Evolutionary conservation across 2,329 filamentous ascomycete genomes (phyloP).

Genomic region (Penicillium sp.): DNA sequence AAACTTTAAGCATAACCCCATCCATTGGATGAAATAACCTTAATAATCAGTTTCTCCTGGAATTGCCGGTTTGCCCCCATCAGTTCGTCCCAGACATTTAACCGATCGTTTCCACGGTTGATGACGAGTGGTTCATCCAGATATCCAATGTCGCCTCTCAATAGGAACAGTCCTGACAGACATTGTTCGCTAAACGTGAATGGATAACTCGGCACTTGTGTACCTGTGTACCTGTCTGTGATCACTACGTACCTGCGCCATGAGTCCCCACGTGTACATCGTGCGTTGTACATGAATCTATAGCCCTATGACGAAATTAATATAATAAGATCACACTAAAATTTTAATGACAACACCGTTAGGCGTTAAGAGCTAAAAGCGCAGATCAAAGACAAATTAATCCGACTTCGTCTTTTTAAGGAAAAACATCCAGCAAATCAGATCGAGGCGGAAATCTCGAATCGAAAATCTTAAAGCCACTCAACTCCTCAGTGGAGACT

Average conservation of each 20-base stretch:
- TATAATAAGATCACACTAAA: background rate
- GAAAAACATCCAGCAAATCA: background rate
- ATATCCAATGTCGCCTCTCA: background rate
- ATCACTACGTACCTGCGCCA: background rate
- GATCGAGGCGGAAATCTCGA: background rate
- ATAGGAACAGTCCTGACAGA: slow-evolving; percentile 3
- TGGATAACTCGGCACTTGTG: slow-evolving; percentile 3
- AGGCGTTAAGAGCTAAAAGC: background rate
- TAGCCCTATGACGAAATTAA: background rate
- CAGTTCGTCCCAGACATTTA: background rate
- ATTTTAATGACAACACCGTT: background rate
- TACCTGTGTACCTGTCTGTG: slow-evolving; percentile 3
- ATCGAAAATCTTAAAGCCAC: background rate
- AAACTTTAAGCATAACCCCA: background rate
- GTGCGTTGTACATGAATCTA: background rate
- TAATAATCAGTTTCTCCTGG: background rate
- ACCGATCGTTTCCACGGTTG: background rate
- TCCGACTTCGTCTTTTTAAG: background rate
- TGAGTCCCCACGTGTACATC: background rate
- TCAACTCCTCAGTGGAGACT: background rate
- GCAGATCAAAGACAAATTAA: background rate
- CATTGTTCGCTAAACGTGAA: background rate
- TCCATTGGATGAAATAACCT: background rate
- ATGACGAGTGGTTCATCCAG: background rate
- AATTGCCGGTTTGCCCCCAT: background rate